Evolutionary conservation across 257 asterid species (phyloP).

Genomic region (Leptodermis oblonga): DNA sequence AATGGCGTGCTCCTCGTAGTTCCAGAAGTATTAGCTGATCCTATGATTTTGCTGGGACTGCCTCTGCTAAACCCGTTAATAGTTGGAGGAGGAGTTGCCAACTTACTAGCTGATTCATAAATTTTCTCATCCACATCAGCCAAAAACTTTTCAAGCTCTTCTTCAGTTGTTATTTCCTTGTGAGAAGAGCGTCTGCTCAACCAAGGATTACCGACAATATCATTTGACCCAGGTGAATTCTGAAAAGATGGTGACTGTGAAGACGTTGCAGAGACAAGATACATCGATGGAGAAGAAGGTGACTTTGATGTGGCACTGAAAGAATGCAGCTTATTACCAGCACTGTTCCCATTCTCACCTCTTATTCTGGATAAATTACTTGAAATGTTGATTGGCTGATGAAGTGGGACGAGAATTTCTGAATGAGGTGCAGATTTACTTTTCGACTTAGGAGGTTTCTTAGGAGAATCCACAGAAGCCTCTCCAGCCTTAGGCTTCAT

Average conservation of each 20-base stretch:
- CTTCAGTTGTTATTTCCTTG: constrained; percentile 68
- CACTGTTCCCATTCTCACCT: constrained; percentile 51
- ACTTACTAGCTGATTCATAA: constrained; percentile 60
- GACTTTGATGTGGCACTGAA: constrained; percentile 64
- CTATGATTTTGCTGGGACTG: constrained; percentile 56
- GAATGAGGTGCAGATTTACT: constrained; percentile 48
- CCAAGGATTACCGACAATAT: constrained; percentile 64
- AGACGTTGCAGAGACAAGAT: constrained; percentile 57
- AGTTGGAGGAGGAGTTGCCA: constrained; percentile 79
- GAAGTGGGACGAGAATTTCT: constrained; percentile 69
- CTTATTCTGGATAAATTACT: constrained; percentile 43
- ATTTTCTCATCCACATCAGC: constrained; percentile 84
- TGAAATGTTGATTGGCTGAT: constrained; percentile 50
- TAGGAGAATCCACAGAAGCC: constrained; percentile 44
- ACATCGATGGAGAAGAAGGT: constrained; percentile 69
- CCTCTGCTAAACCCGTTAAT: constrained; percentile 55
- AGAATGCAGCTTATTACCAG: constrained; percentile 45
- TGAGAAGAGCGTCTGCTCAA: constrained; percentile 58
- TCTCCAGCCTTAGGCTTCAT: constrained; percentile 51
- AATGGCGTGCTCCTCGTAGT: constrained; percentile 81
- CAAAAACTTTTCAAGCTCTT: constrained; percentile 69
- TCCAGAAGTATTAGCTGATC: constrained; percentile 73
- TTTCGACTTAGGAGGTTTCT: constrained; percentile 70
- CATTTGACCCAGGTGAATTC: constrained; percentile 55
- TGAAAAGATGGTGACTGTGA: constrained; percentile 51